Evolutionary conservation across 2,329 filamentous ascomycete genomes (phyloP), one percentile per base, ranked within the genome.

Genomic region (Ustilaginoidea virens): DNA sequence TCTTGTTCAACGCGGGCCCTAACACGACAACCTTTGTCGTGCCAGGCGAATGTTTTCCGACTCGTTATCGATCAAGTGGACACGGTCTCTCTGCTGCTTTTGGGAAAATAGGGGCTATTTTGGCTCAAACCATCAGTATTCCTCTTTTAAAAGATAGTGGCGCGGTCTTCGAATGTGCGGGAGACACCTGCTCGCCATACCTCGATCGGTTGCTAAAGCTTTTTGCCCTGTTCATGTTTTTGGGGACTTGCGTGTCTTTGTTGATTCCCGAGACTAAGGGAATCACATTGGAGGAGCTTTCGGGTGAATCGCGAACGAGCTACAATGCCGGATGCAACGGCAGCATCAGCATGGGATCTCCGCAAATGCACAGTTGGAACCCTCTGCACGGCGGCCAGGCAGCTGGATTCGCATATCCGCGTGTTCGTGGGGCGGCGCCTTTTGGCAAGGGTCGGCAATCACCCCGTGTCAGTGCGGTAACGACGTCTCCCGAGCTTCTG

Each of bases 261-360:
- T 54, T 87, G n/a, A 73, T 86, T 14, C 79, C 79, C 0, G 80
- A 85, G 54, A 85, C 76, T 0, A 83, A 78, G 56, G 66, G 76
- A 1, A 63, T 72, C 48, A 82, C 79, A 0, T 58, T 90, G 23
- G 81, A 83, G 46, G 67, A 75, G 37, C 55, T 83, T 11, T 66
- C 74, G 2, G 75, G 74, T 7, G 77, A 82, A 48, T 58, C 68
- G 3, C 65, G 70, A 2, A 74, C 72, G 13, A 74, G 58, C 17
- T 66, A 66, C 39, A 63, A 67, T 30, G 49, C 58, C 4, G 62
- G 61, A 17, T 58, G 59, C 26, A 65, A 64, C 41, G 61, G 62
- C 14, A 66, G 61, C 36, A 58, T 63, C 36, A 46, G 44, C 26
- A 43, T 52, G 8, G 51, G 46, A 13, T 43, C 43, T 3, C 44